Conservation (phyloP, 768 basidiomycete species). For the Hebeloma cylindrosporum region DNA sequence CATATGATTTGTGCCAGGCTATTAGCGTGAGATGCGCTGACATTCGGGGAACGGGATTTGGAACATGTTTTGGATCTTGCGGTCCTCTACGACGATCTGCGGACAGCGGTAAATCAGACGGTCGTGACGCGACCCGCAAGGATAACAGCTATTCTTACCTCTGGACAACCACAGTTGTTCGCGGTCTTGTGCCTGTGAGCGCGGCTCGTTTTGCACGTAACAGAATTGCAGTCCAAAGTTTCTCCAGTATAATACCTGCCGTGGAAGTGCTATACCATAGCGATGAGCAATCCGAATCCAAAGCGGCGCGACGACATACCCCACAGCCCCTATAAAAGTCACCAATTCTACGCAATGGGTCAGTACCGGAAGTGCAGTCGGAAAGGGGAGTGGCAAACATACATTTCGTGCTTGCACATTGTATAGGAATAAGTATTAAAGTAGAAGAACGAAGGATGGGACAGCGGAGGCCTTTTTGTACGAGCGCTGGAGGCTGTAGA, state of each 20-base stretch:
- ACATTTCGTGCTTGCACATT: slow-evolving; percentile 44
- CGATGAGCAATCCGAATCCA: slow-evolving; percentile 7
- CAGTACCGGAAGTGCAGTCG: slow-evolving; percentile 1
- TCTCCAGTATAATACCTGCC: slow-evolving; percentile 50
- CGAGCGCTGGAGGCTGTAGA: slow-evolving; percentile 6
- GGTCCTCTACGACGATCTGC: slow-evolving; percentile 42
- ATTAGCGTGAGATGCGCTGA: slow-evolving; percentile 36
- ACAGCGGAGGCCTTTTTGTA: slow-evolving; percentile 12
- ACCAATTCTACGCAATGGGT: slow-evolving; percentile 36
- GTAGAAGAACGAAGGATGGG: background rate
- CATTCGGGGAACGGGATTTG: slow-evolving; percentile 44
- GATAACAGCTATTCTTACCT: slow-evolving; percentile 37
- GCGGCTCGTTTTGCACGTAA: slow-evolving; percentile 39
- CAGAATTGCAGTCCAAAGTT: slow-evolving; percentile 38
- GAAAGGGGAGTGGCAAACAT: slow-evolving; percentile 13
- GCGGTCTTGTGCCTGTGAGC: slow-evolving; percentile 46
- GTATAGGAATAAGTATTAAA: slow-evolving; percentile 13
- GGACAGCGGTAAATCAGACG: background rate
- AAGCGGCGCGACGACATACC: slow-evolving; percentile 29
- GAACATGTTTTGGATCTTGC: slow-evolving; percentile 48
- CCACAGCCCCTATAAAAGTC: slow-evolving; percentile 53
- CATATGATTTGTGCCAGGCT: background rate
- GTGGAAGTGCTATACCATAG: slow-evolving; percentile 42
- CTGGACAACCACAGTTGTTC: slow-evolving; percentile 40
- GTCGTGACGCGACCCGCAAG: background rate